Base-by-base conservation (phyloP, 805 yeast species). In the Metschnikowia koreensis region DNA sequence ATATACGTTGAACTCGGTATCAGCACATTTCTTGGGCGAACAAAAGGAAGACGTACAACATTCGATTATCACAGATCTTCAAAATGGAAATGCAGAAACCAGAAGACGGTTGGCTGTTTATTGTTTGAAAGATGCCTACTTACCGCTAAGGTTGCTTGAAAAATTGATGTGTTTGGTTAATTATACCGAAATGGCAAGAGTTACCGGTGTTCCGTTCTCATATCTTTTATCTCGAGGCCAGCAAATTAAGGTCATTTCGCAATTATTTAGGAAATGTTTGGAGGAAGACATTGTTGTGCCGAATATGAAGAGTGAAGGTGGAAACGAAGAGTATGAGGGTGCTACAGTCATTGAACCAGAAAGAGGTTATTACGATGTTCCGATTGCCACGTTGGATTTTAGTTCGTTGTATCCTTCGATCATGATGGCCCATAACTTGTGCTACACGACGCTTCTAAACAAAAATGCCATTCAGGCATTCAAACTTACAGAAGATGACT, bases 141-240 rank as follows among this genome's bases (percentile, higher is more conserved):
- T 94, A 43, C 99, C 99, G 1, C 65, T 94, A 60, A 75, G 99
- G 57, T 76, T 94, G 37, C 70, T 92, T 61, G 97, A 93, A 57
- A 96, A 93, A 63, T 78, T 94, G 48, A 96, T 94, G 99, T 91
- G 97, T 61, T 75, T 94, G 54, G 96, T 96, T 54, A 94, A 94
- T 64, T 94, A 94, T 70, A 93, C 97, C 0, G 99, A 94, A 71
- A 94, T 94, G 99, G 97, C 99, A 1, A 86, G 99, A 74, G 99
- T 94, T 28, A 94, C 99, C 0, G 99, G 99, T 58, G 98, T 94
- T 10, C 99, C 99, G 0, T 90, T 94, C 63, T 87, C 97, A 0
- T 93, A 84, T 64, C 77, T 94, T 55, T 73, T 94, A 41, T 68
- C 96, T 13, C 81, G 99, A 65, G 99, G 99, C 38, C 99, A 94